Base-by-base conservation (phyloP, 169 alveolate species). In the Cryptosporidium bovis region DNA sequence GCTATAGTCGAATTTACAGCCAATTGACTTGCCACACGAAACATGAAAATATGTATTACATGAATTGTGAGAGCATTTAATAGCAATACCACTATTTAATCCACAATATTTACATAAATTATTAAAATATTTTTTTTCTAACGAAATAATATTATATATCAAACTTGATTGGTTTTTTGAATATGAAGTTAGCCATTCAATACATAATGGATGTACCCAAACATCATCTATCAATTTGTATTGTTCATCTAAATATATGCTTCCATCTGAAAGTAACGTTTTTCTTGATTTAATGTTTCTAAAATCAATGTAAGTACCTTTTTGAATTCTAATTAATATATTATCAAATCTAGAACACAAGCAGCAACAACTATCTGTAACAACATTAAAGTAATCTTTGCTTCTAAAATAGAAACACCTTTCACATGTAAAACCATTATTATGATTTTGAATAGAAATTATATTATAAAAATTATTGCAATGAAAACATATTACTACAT, bases 331-430 rank as follows among this genome's bases (percentile, higher is more conserved):
- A 8, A 77, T n/a, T n/a, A 77, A 27, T 40, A 77, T 24, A 27
- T 64, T 71, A 62, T 77, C 87, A 31, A 77, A 77, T 60, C 87
- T 77, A n/a, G 65, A 34, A 27, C 87, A 77, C 27, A 77, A 50
- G 36, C 87, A 77, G 27, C 87, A 77, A 16, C 77, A 60, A 31
- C 87, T 48, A 2, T 77, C 77, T 4, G 40, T 24, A 18, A 34
- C n/a, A 36, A 77, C 71, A 15, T 62, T 62, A 29, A 44, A n/a
- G 20, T 44, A 60, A 3, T 46, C 18, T 13, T 36, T 77, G 0
- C 27, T 13, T 50, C 31, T 51, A 62, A 60, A 77, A 60, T 24
- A 40, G 2, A 40, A 6, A 50, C 87, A 77, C 18, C 87, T 56
- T 20, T 60, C 50, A 27, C 87, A 77, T 18, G 2, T 77, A 16